Percentiles rank a stretch among this genome's conserved stretches.
Conservation (phyloP, 352 stramenopile genomes). For the Elongisporangium anandrum region DNA sequence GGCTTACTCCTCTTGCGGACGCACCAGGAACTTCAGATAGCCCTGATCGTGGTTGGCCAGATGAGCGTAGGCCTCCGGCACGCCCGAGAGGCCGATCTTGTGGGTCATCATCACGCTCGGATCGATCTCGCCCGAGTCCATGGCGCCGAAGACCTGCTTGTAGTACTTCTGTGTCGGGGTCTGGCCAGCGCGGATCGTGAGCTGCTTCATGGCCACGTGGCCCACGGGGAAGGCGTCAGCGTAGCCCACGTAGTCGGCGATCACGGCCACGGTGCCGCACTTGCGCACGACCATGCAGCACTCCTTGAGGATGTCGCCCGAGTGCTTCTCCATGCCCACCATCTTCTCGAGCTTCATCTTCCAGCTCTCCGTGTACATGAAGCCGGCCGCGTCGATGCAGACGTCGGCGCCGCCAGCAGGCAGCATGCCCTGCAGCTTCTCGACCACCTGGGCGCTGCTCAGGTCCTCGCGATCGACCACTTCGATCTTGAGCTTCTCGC, state of each 20-base stretch:
- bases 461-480: conserved; percentile 50
- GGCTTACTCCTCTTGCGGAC: conserved; percentile 22
- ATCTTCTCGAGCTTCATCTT: conserved; percentile 39
- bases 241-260: conserved; percentile 45
- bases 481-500: conserved; percentile 57
- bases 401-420: conserved; percentile 46
- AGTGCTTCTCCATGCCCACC: conserved; percentile 40
- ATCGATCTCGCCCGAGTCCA: conserved; percentile 52
- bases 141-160: conserved; percentile 43
- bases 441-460: conserved; percentile 37
- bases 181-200: conserved; percentile 47
- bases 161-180: conserved; percentile 56
- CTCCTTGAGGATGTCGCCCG: conserved; percentile 56
- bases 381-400: conserved; percentile 49
- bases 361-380: conserved; percentile 25
- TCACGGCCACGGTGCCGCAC: conserved; percentile 48
- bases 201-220: conserved; percentile 54
- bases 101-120: conserved; percentile 52
- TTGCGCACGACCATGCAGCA: conserved; percentile 53
- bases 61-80: conserved; percentile 42
- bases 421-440: conserved; percentile 45
- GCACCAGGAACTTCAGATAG: conserved; percentile 60
- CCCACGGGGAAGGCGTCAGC: conserved; percentile 47
- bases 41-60: conserved; percentile 54
- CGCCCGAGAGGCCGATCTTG: conserved; percentile 44